A percentile compares a stretch with the other conserved stretches of the same genome.
Evolutionary conservation across 768 basidiomycete species (phyloP).

Genomic region (Gyrodon lividus): DNA sequence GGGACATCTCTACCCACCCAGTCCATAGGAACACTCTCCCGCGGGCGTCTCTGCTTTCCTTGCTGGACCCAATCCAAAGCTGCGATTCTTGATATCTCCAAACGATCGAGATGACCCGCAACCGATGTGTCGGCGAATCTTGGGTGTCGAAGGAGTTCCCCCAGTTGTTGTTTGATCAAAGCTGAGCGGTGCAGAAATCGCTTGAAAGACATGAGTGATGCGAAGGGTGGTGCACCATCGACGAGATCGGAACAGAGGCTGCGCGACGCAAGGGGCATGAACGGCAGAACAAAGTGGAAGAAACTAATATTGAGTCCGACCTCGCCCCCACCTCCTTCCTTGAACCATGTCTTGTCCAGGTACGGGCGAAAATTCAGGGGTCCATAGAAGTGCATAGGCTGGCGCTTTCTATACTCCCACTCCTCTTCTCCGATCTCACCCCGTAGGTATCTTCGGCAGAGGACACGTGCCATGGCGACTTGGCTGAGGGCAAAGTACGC

Average conservation of each 20-base stretch:
- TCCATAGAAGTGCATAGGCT: constrained; percentile 50
- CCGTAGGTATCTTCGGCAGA: constrained; percentile 42
- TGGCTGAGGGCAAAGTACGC: constrained; percentile 50
- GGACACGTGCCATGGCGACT: constrained; percentile 46
- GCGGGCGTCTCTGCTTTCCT: background rate
- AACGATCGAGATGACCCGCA: constrained; percentile 17
- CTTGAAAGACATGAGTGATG: constrained; percentile 38
- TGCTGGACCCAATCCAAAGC: constrained; percentile 24
- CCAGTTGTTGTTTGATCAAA: constrained; percentile 36
- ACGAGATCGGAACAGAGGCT: constrained; percentile 27
- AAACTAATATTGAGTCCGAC: constrained; percentile 43
- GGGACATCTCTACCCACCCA: constrained; percentile 14
- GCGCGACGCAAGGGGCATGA: constrained; percentile 38
- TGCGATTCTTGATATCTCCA: constrained; percentile 22
- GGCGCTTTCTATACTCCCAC: constrained; percentile 48
- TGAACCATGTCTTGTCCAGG: constrained; percentile 45
- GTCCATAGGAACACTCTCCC: background rate
- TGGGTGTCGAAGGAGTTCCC: constrained; percentile 38
- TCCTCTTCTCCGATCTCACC: constrained; percentile 49
- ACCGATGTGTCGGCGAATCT: constrained; percentile 42
- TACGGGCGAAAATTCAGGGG: constrained; percentile 52
- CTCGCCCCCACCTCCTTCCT: constrained; percentile 41
- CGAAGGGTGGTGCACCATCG: constrained; percentile 38
- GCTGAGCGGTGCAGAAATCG: constrained; percentile 48
- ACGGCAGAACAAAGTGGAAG: constrained; percentile 43